phyloP scores from a whole-genome alignment of 768 basidiomycete species.

The Pisolithus marmoratus region DNA sequence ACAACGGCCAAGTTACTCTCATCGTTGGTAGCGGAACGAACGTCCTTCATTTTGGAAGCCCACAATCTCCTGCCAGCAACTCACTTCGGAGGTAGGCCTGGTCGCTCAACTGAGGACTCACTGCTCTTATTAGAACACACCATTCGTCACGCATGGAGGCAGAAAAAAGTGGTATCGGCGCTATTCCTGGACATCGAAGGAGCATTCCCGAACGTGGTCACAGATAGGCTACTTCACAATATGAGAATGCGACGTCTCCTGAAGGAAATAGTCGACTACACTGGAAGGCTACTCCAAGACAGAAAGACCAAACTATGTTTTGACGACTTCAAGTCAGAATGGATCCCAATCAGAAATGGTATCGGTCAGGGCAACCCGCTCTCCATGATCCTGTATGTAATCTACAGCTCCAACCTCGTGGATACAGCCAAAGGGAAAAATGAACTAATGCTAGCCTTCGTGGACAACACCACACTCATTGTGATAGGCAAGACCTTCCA shows the following conservation, averaged over 20 bases:
- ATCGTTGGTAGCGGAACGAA: slow-evolving; percentile 17
- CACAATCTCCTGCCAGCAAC: slow-evolving; percentile 28
- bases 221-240: slow-evolving; percentile 27
- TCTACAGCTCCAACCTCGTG: slow-evolving; percentile 26
- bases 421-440: neutral
- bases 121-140: slow-evolving; percentile 27
- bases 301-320: slow-evolving; percentile 14
- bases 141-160: slow-evolving; percentile 35
- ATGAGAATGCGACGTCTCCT: slow-evolving; percentile 10
- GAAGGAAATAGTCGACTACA: neutral
- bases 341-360: slow-evolving; percentile 12
- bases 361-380: slow-evolving; percentile 31
- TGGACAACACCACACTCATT: slow-evolving; percentile 25
- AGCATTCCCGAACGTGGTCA: slow-evolving; percentile 37
- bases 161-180: slow-evolving; percentile 27
- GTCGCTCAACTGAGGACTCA: slow-evolving; percentile 33
- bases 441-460: slow-evolving; percentile 22
- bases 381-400: slow-evolving; percentile 25
- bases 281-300: neutral
- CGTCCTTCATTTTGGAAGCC: slow-evolving; percentile 23
- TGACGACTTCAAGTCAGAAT: slow-evolving; percentile 16
- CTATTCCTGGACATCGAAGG: slow-evolving; percentile 41
- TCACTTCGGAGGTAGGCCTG: slow-evolving; percentile 37
- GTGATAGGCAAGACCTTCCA: slow-evolving; percentile 20
- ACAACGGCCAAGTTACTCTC: slow-evolving; percentile 27